Base-by-base conservation (phyloP, 2,329 filamentous ascomycete species). In the Botrytis deweyae region DNA sequence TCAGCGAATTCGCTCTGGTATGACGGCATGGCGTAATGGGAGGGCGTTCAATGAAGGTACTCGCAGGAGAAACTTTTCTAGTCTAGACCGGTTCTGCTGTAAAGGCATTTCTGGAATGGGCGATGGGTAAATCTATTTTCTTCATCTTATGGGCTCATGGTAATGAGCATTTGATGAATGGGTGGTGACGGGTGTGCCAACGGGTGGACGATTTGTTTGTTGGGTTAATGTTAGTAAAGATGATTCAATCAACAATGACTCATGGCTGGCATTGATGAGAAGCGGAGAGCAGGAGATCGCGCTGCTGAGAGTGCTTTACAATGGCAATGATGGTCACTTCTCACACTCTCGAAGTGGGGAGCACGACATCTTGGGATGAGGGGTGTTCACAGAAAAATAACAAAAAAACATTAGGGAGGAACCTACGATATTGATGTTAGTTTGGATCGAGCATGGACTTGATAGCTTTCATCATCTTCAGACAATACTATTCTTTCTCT, bases 1-100 rank as follows among this genome's bases (percentile, higher is more conserved):
- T 80, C 79, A 78, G 78, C 78, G 77, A 70, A 76, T 78, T 78
- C 74, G 71, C 79, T 78, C 77, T 78, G 79, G 78, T 77, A 78
- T 78, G 75, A 81, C 75, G 78, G 79, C 78, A 77, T 75, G 80
- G 79, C 75, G 78, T 79, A 74, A 55, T 55, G 52, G 68, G 66
- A 77, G 77, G 78, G 76, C 46, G 77, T 79, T 79, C 74, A 73
- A 75, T 71, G 74, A 73, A 73, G 74, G 74, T 72, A 73, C 77
- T 79, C 74, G 74, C 76, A 79, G 73, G 76, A 77, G 78, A 74
- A 73, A 72, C 77, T 74, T 77, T 77, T 76, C 76, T 75, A 75
- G 75, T 78, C 74, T 76, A 77, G 76, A 76, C 71, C 76, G 62
- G 76, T 74, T 72, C 71, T 78, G 76, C 77, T 77, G 78, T 77